Conservation (phyloP, 345 rosid genomes). For the Populus pruinosa region DNA sequence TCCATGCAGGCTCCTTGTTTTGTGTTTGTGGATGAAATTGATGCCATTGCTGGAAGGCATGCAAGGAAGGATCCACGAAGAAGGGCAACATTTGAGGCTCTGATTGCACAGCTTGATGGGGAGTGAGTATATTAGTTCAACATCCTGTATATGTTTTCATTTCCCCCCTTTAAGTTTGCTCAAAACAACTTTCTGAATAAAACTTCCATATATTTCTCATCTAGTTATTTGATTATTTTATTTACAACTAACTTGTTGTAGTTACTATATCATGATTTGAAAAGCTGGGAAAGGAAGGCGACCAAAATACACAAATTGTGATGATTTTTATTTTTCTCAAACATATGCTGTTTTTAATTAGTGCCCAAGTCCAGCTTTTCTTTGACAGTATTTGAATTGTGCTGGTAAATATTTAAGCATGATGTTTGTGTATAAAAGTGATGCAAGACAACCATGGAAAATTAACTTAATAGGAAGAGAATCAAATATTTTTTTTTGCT, state of each 20-base stretch:
- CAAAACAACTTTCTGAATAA: background rate
- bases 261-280: too few species aligned
- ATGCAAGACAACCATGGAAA: too few species aligned
- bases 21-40: constrained; percentile 96
- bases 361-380: too few species aligned
- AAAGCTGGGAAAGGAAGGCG: too few species aligned
- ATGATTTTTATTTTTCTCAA: too few species aligned
- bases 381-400: too few species aligned
- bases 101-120: constrained; percentile 87
- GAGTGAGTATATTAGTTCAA: constrained; percentile 57
- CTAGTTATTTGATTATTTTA: background rate
- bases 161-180: background rate
- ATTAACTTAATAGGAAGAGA: too few species aligned
- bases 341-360: too few species aligned
- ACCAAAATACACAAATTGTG: too few species aligned
- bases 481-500: background rate
- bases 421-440: too few species aligned
- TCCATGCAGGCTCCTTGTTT: constrained; percentile 80
- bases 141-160: background rate
- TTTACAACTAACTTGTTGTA: too few species aligned
- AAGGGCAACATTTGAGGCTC: constrained; percentile 84
- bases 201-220: background rate
- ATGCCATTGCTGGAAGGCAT: constrained; percentile 97
- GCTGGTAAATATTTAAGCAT: too few species aligned
- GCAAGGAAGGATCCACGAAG: constrained; percentile 84